A percentile compares a stretch with the other conserved stretches of the same genome.
Evolutionary conservation across 2,329 filamentous ascomycete species (phyloP).

Genomic region (Ascochyta koolunga): DNA sequence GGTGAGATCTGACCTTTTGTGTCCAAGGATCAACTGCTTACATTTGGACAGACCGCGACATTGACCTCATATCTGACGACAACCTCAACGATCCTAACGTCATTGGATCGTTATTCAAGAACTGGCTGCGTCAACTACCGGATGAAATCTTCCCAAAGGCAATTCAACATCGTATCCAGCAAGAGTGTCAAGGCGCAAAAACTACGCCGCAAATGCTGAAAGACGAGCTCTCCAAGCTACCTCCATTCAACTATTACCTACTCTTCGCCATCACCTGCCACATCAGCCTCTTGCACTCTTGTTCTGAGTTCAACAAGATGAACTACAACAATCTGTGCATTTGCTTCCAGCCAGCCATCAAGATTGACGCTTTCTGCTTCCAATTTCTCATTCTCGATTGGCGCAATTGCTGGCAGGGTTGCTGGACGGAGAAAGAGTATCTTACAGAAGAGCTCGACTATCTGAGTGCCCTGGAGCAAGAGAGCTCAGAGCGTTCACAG

Average conservation of each 20-base stretch:
- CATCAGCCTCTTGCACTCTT: constrained; percentile 85
- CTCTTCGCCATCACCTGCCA: constrained; percentile 97
- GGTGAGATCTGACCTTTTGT: constrained; percentile 56
- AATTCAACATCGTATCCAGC: constrained; percentile 78
- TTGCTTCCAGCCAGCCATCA: constrained; percentile 96
- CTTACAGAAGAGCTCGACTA: constrained; percentile 42
- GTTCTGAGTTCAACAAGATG: constrained; percentile 98
- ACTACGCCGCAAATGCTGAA: constrained; percentile 84
- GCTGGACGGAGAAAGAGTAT: constrained; percentile 83
- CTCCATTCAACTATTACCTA: constrained; percentile 96
- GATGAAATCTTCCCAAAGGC: constrained; percentile 91
- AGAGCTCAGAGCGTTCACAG: constrained; percentile 19
- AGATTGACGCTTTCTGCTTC: constrained; percentile 94
- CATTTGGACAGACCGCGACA: constrained; percentile 70
- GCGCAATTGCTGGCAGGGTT: constrained; percentile 97
- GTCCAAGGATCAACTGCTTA: constrained; percentile 14
- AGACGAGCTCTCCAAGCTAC: constrained; percentile 90
- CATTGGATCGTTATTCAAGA: constrained; percentile 93
- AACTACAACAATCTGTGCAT: constrained; percentile 94
- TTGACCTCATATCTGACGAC: constrained; percentile 85
- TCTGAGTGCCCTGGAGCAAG: constrained; percentile 29
- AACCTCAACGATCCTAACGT: constrained; percentile 97
- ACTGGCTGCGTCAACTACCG: constrained; percentile 92
- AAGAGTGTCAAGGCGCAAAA: constrained; percentile 78
- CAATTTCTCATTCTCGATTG: constrained; percentile 94